phyloP scores from a whole-genome alignment of 2,329 filamentous ascomycete species.

The Plectosphaerella sp. region DNA sequence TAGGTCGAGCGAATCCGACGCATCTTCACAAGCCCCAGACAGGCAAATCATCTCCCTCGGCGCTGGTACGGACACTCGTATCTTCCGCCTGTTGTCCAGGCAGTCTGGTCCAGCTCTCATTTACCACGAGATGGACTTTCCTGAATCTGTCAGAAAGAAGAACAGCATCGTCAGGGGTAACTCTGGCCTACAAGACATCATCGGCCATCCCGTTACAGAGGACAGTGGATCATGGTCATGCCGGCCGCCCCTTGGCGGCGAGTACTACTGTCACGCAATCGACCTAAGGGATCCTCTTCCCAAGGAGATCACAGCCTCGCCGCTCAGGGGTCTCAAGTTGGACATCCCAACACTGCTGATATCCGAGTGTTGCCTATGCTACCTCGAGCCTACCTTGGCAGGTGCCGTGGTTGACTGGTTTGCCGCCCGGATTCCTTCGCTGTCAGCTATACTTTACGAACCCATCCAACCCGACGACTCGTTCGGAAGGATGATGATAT shows the following conservation, averaged over 20 bases:
- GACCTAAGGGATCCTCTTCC: slow-evolving; percentile 62
- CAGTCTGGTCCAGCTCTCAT: slow-evolving; percentile 40
- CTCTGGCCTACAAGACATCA: slow-evolving; percentile 30
- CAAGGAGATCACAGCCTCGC: slow-evolving; percentile 9
- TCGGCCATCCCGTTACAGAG: slow-evolving; percentile 25
- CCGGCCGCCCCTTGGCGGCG: slow-evolving; percentile 30
- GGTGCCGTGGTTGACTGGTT: slow-evolving; percentile 63
- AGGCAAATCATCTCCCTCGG: slow-evolving; percentile 89
- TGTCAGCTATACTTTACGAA: slow-evolving; percentile 76
- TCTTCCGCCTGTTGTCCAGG: slow-evolving; percentile 65
- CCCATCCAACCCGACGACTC: slow-evolving; percentile 78
- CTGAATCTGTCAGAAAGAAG: slow-evolving; percentile 66
- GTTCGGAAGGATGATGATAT: slow-evolving; percentile 89
- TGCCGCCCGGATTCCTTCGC: slow-evolving; percentile 39
- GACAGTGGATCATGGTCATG: slow-evolving; percentile 37
- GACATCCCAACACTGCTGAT: slow-evolving; percentile 76
- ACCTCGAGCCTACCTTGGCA: slow-evolving; percentile 66
- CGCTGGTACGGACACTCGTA: slow-evolving; percentile 88
- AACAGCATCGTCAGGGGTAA: slow-evolving; percentile 47
- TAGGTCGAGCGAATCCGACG: slow-evolving; percentile 12
- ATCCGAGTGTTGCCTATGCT: slow-evolving; percentile 94
- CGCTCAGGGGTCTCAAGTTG: slow-evolving; percentile 37
- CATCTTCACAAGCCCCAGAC: slow-evolving; percentile 13
- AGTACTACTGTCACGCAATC: slow-evolving; percentile 57
- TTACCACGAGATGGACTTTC: slow-evolving; percentile 94